These are phyloP conservation scores for Thelonectria rubi DNA, from an alignment of 2,329 filamentous ascomycete species.

Conservation along the genomic window DNA sequence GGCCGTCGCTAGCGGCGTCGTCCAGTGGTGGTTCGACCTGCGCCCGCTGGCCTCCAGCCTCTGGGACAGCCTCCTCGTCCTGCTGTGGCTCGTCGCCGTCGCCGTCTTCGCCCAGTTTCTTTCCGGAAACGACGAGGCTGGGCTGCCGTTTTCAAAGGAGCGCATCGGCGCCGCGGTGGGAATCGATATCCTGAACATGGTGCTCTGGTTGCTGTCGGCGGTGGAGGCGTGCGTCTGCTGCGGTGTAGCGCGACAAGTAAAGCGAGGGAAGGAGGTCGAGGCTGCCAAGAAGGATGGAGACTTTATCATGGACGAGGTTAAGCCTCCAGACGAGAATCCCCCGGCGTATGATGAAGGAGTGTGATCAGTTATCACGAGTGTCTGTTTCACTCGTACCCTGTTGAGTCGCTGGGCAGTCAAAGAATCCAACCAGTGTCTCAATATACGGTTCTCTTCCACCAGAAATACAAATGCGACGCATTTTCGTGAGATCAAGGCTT, in stretches of 20 bases:
- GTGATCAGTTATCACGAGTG: background rate
- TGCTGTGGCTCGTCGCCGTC: conserved; percentile 29
- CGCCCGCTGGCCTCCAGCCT: conserved; percentile 1
- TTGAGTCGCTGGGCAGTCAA: conserved; percentile 3
- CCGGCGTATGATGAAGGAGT: conserved; percentile 13
- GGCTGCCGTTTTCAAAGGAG: background rate
- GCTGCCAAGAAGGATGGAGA: background rate
- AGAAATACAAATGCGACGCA: too few relatives aligned
- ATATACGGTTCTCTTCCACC: background rate
- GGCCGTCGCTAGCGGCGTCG: conserved; percentile 16
- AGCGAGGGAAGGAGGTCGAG: background rate
- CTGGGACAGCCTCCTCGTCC: conserved; percentile 19
- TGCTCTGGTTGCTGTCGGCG: conserved; percentile 22
- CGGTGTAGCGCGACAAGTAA: background rate
- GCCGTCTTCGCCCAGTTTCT: conserved; percentile 21
- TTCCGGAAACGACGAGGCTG: background rate
- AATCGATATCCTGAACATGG: conserved; percentile 25
- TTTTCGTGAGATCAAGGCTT: too few relatives aligned
- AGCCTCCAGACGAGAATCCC: conserved; percentile 12
- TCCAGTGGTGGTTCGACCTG: conserved; percentile 27
- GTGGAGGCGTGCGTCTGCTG: conserved; percentile 27
- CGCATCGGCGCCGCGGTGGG: conserved; percentile 9
- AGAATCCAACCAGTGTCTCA: background rate
- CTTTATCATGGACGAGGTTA: background rate
- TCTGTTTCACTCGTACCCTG: background rate